Conservation (phyloP, 768 basidiomycete species). For the Leccinum uliginosum region DNA sequence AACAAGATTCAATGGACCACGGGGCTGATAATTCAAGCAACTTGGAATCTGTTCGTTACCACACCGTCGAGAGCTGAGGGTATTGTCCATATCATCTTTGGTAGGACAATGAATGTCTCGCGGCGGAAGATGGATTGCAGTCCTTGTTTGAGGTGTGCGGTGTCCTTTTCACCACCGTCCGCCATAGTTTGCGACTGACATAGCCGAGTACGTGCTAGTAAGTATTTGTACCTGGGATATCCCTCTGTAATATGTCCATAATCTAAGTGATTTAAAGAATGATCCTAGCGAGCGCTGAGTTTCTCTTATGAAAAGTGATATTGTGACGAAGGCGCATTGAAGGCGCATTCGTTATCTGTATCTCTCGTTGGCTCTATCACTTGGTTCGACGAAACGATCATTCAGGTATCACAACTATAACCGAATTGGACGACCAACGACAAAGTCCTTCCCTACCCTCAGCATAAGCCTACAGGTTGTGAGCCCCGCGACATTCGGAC, state of each 20-base stretch:
- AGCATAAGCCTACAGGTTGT: constrained; percentile 46
- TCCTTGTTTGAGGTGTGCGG: constrained; percentile 77
- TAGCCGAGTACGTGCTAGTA: not conserved
- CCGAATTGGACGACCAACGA: constrained; percentile 36
- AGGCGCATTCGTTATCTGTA: constrained; percentile 50
- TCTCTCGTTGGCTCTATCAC: constrained; percentile 42
- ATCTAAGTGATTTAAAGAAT: constrained; percentile 12
- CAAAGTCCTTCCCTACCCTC: constrained; percentile 43
- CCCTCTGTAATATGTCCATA: constrained; percentile 21
- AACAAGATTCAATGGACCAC: not conserved
- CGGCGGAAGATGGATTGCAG: constrained; percentile 34
- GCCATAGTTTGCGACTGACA: constrained; percentile 56
- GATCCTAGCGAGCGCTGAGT: constrained; percentile 12
- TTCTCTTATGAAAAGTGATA: constrained; percentile 13
- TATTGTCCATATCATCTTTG: constrained; percentile 16
- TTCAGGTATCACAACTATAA: not conserved
- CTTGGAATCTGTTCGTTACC: not conserved
- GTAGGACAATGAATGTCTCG: constrained; percentile 17
- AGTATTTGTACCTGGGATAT: constrained; percentile 7
- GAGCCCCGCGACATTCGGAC: constrained; percentile 41
- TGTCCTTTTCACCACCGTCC: constrained; percentile 46
- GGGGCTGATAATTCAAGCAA: not conserved
- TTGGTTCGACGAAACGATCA: constrained; percentile 1
- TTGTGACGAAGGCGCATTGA: constrained; percentile 37
- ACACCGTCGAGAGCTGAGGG: constrained; percentile 22